phyloP scores from a whole-genome alignment of 1,139 yeast genomes.

The Debaryomycetaceae sp. region DNA sequence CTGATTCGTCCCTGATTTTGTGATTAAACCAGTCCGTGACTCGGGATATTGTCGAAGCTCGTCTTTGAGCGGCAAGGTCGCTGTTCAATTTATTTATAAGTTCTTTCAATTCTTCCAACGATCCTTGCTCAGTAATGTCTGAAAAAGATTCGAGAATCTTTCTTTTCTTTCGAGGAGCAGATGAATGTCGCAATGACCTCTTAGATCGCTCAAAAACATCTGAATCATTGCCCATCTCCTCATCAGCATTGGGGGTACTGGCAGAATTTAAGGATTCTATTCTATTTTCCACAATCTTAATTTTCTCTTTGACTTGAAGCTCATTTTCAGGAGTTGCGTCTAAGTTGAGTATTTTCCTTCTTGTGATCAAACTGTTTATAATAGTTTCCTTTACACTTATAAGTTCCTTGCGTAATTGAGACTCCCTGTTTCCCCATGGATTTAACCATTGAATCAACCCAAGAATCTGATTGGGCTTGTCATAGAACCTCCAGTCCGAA shows the following conservation, averaged over 20 bases:
- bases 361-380: slow-evolving; percentile 53
- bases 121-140: slow-evolving; percentile 28
- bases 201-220: slow-evolving; percentile 22
- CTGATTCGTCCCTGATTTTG: slow-evolving; percentile 49
- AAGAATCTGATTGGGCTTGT: slow-evolving; percentile 56
- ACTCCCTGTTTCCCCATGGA: slow-evolving; percentile 75
- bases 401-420: slow-evolving; percentile 62
- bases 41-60: slow-evolving; percentile 40
- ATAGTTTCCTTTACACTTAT: slow-evolving; percentile 52
- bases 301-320: slow-evolving; percentile 31
- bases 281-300: slow-evolving; percentile 23
- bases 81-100: slow-evolving; percentile 23
- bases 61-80: slow-evolving; percentile 26
- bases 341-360: slow-evolving; percentile 50
- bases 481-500: slow-evolving; percentile 69
- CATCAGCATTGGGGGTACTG: slow-evolving; percentile 16
- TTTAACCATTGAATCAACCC: slow-evolving; percentile 65
- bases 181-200: slow-evolving; percentile 18
- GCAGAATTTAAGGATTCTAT: slow-evolving; percentile 25
- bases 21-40: slow-evolving; percentile 63
- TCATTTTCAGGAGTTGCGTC: slow-evolving; percentile 44
- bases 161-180: slow-evolving; percentile 18
- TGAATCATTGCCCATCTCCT: slow-evolving; percentile 12
- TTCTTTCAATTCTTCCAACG: slow-evolving; percentile 25
- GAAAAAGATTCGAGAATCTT: slow-evolving; percentile 18